Evolutionary conservation across 352 stramenopile genomes (phyloP).

Genomic region (Pythium monospermum): DNA sequence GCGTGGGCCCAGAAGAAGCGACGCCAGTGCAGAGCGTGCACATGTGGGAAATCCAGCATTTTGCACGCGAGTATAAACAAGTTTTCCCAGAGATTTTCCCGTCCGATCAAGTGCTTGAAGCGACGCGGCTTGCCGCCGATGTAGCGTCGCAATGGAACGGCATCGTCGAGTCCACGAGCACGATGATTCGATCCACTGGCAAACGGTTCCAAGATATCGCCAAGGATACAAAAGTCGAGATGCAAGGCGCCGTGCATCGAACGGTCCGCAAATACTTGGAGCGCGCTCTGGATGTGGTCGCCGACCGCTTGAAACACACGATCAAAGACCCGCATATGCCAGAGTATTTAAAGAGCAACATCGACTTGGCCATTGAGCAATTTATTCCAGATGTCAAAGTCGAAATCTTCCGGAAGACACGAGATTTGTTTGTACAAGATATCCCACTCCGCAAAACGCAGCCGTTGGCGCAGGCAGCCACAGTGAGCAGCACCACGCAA

Average conservation of each 20-base stretch:
- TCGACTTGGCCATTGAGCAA: slow-evolving; percentile 79
- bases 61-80: slow-evolving; percentile 76
- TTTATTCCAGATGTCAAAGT: slow-evolving; percentile 88
- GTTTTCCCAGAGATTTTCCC: slow-evolving; percentile 80
- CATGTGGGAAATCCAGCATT: slow-evolving; percentile 67
- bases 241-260: slow-evolving; percentile 76
- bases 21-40: slow-evolving; percentile 23
- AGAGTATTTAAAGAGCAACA: slow-evolving; percentile 74
- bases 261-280: slow-evolving; percentile 75
- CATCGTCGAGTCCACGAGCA: slow-evolving; percentile 70
- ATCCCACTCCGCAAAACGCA: slow-evolving; percentile 6
- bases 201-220: slow-evolving; percentile 83
- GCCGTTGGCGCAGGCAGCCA: no score
- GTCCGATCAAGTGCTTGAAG: slow-evolving; percentile 55
- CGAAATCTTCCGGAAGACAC: slow-evolving; percentile 83
- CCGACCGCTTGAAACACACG: slow-evolving; percentile 60
- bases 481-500: not conserved
- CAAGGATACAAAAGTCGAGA: slow-evolving; percentile 78
- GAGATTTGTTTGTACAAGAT: slow-evolving; percentile 60
- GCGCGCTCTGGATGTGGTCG: slow-evolving; percentile 72
- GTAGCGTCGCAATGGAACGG: slow-evolving; percentile 43
- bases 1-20: not conserved
- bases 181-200: slow-evolving; percentile 72
- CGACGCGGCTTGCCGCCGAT: slow-evolving; percentile 40
- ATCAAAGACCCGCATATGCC: slow-evolving; percentile 86